phyloP scores from a whole-genome alignment of 2,329 filamentous ascomycete genomes.

The Aspergillus sp. region DNA sequence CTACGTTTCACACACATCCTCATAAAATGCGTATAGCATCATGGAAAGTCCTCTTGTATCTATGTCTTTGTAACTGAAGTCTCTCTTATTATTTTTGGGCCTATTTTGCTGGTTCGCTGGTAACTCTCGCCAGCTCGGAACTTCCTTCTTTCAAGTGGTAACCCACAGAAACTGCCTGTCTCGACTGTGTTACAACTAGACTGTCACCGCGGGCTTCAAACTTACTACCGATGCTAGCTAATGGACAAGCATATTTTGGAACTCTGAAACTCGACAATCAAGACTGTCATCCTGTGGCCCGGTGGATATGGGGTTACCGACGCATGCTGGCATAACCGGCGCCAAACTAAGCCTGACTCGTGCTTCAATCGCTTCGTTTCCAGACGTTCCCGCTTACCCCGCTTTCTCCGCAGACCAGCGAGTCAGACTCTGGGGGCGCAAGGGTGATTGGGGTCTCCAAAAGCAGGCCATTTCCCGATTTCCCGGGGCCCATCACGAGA shows the following conservation, averaged over 20 bases:
- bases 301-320: too few relatives aligned
- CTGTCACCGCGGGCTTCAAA: background rate
- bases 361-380: background rate
- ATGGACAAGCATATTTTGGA: too few relatives aligned
- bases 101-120: background rate
- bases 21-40: background rate
- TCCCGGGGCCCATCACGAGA: background rate
- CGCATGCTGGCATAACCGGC: too few relatives aligned
- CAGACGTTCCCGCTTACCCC: background rate
- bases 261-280: too few relatives aligned
- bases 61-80: background rate
- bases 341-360: too few relatives aligned
- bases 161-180: too few relatives aligned
- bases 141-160: too few relatives aligned
- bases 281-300: too few relatives aligned
- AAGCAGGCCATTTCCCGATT: background rate
- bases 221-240: too few relatives aligned
- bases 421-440: background rate
- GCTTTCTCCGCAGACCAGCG: background rate
- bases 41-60: background rate
- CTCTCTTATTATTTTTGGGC: background rate
- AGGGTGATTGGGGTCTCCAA: background rate
- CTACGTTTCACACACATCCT: background rate
- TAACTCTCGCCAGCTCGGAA: too few relatives aligned
- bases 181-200: background rate